Base-by-base conservation (phyloP, 208 protist species). In the Borovskyia barvae region DNA sequence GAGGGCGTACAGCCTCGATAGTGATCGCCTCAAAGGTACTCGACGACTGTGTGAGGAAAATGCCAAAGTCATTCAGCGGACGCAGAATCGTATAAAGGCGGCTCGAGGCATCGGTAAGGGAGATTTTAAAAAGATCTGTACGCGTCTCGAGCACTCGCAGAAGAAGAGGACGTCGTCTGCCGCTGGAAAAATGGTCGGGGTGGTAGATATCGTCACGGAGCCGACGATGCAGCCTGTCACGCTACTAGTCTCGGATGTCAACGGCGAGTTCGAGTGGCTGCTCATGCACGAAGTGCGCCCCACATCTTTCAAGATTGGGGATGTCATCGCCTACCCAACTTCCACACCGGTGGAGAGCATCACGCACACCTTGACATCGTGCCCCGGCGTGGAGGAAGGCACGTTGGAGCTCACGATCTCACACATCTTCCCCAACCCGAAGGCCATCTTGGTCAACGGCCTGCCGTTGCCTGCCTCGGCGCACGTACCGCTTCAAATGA, bases 171-270 rank as follows among this genome's bases (percentile, higher is more conserved):
- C 54, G 6, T 35, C 53, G 29, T 53, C 35, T 11, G 40, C 52
- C 36, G 72, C 62, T 11, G 52, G 26, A 15, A 75, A 54, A 11
- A 20, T 67, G 20, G 67, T 89, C 9, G 76, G 67, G 3, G 79
- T 92, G 17, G 68, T 85, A 2, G 85, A 94, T 59, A 62, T 87
- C 17, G 26, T 92, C 29, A 87, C 74, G 20, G 85, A 91, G 41
- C 56, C 75, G 0, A 53, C 68, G 8, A 87, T 83, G 77, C 82
- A 92, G 50, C 88, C 88, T 0, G 56, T 87, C 39, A 68, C 74
- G 7, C 58, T 87, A 14, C 60, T 92, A 8, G 70, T 74, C 35
- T 46, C 59, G 9, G 77, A 92, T 43, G 73, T 55, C 43, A 50
- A 58, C 7, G 78, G 63, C 12, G 54, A 67, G 19, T 90, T 84